Evolutionary conservation across 177 flowering plant species (phyloP), one percentile per base, ranked within the genome.

Genomic region (Vitis hybrid): DNA sequence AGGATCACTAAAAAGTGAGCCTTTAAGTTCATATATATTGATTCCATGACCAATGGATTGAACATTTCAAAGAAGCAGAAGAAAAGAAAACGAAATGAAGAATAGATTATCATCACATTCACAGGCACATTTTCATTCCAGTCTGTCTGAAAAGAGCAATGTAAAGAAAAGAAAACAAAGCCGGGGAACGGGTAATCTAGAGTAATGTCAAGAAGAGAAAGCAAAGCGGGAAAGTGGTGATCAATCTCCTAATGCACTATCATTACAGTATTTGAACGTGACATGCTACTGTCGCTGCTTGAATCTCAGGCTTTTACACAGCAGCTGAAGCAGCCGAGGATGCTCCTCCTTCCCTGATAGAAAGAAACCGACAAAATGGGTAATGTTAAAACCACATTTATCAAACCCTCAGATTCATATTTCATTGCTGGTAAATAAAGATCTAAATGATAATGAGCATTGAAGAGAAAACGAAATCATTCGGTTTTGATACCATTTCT

Each of bases 291-390:
- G 3, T 21, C 1, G 56, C 19, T 14, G 18, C n/a, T 12, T 40
- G 48, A 40, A 7, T 46, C 11, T 74, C 72, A 86, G 11, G 94
- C 94, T 60, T 78, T 88, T 60, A 76, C 86, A 60, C 90, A 90
- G 64, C 94, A 88, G 83, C 80, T 88, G 87, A 90, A 88, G 85
- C 76, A 90, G 78, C 92, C 82, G 71, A 87, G 55, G 21, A 90
- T 40, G 73, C 89, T 80, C 75, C 75, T 83, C 78, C 89, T 82
- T 3, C 74, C 64, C 94, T 90, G 92, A 50, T 21, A 56, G 52
- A 56, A 5, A 65, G 72, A 68, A 70, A 6, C 2, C 35, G 62
- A 15, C 49, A 35, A 21, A 13, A 2, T 14, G 32, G 40, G 32
- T 11, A n/a, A 15, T 35, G 10, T 24, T 35, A 16, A 11, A 68